Base-by-base conservation (phyloP, 2,329 filamentous ascomycete genomes). In the Aureobasidium sp. region DNA sequence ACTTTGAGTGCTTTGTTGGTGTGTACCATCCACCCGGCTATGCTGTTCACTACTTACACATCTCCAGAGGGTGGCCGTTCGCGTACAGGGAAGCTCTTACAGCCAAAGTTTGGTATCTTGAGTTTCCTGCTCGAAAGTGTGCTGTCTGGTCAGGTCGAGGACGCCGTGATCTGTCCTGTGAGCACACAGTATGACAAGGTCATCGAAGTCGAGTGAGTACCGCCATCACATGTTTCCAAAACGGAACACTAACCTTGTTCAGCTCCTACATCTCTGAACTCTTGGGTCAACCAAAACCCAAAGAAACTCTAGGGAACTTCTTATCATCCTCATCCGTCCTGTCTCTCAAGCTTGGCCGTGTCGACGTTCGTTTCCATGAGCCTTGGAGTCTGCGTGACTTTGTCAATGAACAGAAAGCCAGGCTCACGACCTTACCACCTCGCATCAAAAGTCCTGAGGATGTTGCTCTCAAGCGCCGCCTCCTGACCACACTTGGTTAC, bases 101-200 rank as follows among this genome's bases (percentile, higher is more conserved):
- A 92, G 2, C 94, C 94, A 0, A 97, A 97, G 71, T 97, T 97
- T 67, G 94, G 94, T 10, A 97, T 99, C 63, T 78, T 99, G 32
- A 90, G 86, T 70, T 99, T 97, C 69, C 84, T 97, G 43, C 78
- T 99, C 20, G 94, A 99, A 68, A 95, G 91, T 67, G 81, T 99
- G 15, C 78, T 97, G 6, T 95, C 90, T 0, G 92, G 92, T 0
- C 84, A 92, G 7, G 92, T 96, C 0, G 81, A 95, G 51, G 94
- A 99, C 74, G 87, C 91, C 36, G 89, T 97, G 46, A 91, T 99
- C 59, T 96, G 93, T 68, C 94, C 94, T 0, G 94, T 99, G 50
- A 95, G 90, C 73, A 97, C 92, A 0, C 94, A 99, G 72, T 99
- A 99, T 72, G 94, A 99, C 79, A 99, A 97, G 72, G 94, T 99